Conservation (phyloP, 1,284 basidiomycete genomes). For the Puccinia polysora region DNA sequence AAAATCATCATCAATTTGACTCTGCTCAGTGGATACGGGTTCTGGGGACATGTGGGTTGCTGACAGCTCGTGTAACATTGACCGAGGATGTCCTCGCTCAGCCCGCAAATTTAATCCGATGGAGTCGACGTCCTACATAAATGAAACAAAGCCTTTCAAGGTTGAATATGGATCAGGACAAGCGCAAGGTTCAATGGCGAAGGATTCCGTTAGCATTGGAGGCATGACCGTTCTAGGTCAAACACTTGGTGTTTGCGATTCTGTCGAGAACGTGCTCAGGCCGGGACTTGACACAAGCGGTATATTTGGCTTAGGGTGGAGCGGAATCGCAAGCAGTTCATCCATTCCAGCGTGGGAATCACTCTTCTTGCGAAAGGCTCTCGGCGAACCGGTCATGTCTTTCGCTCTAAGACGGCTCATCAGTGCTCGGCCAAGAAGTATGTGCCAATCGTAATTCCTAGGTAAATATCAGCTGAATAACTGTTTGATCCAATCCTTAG, state of each 20-base stretch:
- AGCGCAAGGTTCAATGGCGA: constrained; percentile 20
- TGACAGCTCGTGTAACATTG: constrained; percentile 1
- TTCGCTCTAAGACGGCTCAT: constrained; percentile 29
- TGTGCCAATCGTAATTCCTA: not conserved
- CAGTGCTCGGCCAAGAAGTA: not conserved
- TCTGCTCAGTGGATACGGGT: constrained; percentile 42
- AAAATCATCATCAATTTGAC: not conserved
- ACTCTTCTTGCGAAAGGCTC: constrained; percentile 32
- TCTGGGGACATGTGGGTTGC: constrained; percentile 41
- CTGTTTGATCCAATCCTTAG: not conserved
- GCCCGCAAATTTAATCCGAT: constrained; percentile 24
- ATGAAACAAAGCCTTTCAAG: constrained; percentile 6
- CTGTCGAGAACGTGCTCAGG: constrained; percentile 36
- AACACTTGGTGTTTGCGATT: constrained; percentile 32
- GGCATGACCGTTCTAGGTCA: constrained; percentile 25
- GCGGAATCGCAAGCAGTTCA: constrained; percentile 38
- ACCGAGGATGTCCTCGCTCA: constrained; percentile 28
- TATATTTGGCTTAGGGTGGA: constrained; percentile 40
- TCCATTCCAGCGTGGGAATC: constrained; percentile 40
- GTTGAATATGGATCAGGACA: constrained; percentile 42
- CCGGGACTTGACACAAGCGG: constrained; percentile 41
- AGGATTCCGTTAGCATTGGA: constrained; percentile 32
- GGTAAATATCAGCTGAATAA: not conserved
- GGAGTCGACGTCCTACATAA: constrained; percentile 19
- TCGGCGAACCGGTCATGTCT: constrained; percentile 36